A percentile compares a stretch with the other conserved stretches of the same genome.
Evolutionary conservation across 495 filamentous ascomycete genomes (phyloP).

Genomic region (Penicillium silybi): DNA sequence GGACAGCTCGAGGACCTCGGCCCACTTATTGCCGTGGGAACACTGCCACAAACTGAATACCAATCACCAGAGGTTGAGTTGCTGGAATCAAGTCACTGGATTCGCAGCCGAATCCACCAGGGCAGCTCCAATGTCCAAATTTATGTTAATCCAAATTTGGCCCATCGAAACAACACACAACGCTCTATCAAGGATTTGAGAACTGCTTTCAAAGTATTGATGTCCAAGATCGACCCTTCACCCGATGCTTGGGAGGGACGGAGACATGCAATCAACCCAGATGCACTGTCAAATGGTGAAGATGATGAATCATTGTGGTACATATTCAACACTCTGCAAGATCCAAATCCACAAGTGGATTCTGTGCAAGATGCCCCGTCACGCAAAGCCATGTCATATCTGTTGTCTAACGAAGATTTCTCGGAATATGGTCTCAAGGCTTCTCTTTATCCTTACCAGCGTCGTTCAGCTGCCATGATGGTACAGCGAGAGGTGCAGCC

Average conservation of each 20-base stretch:
- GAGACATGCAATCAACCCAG: background rate
- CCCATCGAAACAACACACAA: slow-evolving; percentile 47
- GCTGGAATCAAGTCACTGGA: slow-evolving; percentile 32
- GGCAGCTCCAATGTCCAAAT: slow-evolving; percentile 43
- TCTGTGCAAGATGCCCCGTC: slow-evolving; percentile 52
- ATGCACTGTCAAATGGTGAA: background rate
- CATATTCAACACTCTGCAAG: slow-evolving; percentile 80
- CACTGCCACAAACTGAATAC: slow-evolving; percentile 1
- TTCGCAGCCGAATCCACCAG: slow-evolving; percentile 18
- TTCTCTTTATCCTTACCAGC: slow-evolving; percentile 71
- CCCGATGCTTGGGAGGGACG: slow-evolving; percentile 52
- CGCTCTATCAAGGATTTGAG: slow-evolving; percentile 39
- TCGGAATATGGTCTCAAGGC: slow-evolving; percentile 61
- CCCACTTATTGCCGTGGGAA: slow-evolving; percentile 13
- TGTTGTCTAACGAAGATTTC: slow-evolving; percentile 45
- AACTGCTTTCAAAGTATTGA: slow-evolving; percentile 45
- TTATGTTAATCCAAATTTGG: slow-evolving; percentile 65
- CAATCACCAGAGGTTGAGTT: slow-evolving; percentile 19
- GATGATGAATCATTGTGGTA: slow-evolving; percentile 67
- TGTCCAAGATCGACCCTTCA: slow-evolving; percentile 57
- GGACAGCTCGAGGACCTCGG: background rate
- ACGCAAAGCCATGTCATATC: slow-evolving; percentile 54
- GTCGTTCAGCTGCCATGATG: slow-evolving; percentile 80
- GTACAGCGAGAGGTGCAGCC: slow-evolving; percentile 73
- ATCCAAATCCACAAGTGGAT: slow-evolving; percentile 59